Evolutionary conservation across 75 land plant species (phyloP).

Genomic region (Cupressus sempervirens): DNA sequence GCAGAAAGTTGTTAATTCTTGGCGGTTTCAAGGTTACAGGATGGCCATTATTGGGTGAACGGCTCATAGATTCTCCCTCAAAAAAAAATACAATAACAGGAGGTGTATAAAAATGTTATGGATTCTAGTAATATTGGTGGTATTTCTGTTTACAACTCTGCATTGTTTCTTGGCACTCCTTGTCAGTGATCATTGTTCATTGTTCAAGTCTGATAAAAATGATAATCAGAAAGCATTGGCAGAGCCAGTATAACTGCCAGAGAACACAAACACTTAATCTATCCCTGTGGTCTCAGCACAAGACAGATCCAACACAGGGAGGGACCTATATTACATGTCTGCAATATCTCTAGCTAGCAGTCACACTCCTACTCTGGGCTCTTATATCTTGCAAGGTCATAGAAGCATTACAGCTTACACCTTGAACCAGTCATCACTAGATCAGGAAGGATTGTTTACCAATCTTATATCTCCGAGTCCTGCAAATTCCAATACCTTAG

Average conservation of each 20-base stretch:
- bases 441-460: constrained; percentile 14
- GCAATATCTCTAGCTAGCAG: constrained; percentile 14
- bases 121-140: too few relatives aligned
- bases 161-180: too few relatives aligned
- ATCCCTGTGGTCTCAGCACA: constrained; percentile 21
- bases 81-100: too few relatives aligned
- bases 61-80: too few relatives aligned
- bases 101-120: too few relatives aligned
- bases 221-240: not conserved
- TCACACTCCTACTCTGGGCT: constrained; percentile 47
- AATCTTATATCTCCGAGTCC: constrained; percentile 13
- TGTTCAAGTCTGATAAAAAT: not conserved
- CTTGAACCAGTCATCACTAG: constrained; percentile 4
- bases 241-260: not conserved
- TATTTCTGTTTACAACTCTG: too few relatives aligned
- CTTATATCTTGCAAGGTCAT: constrained; percentile 11
- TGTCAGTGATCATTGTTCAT: too few relatives aligned
- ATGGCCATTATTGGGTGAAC: too few relatives aligned
- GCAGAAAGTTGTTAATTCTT: too few relatives aligned
- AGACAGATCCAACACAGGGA: constrained; percentile 7
- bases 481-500: constrained; percentile 13
- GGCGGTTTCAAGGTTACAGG: too few relatives aligned
- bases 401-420: not conserved
- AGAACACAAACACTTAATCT: constrained; percentile 16
- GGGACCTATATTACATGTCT: constrained; percentile 41